Evolutionary conservation across 768 basidiomycete genomes (phyloP), one percentile per base, ranked within the genome.

Genomic region (Leucocoprinus birnbaumii): DNA sequence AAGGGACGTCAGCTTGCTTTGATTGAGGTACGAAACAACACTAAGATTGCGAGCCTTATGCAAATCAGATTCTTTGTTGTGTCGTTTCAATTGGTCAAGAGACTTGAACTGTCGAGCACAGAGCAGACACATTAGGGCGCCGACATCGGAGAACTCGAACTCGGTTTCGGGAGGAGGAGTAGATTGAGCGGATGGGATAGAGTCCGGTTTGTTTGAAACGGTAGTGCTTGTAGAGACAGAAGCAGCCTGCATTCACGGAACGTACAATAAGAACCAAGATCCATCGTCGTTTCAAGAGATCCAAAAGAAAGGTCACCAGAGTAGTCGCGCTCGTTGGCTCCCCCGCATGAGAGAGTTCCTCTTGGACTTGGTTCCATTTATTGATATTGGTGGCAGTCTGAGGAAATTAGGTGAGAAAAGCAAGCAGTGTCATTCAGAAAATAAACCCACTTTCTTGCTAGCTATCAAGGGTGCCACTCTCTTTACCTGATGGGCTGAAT

Each of bases 361-460:
- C 88, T 70, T 96, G 92, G 9, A 95, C 91, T 73, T 87, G 88
- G 66, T 95, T 98, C 97, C 96, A 99, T 67, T 98, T 98, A 63
- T 80, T 86, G 66, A 99, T 98, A 63, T 94, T 94, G 68, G 82
- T 89, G 47, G 82, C 89, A 43, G 86, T 90, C 92, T 97, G 66
- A 18, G 66, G 43, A 38, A 14, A 5, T 14, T 16, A n/a, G 16
- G 45, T 53, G 45, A 51, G 40, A 26, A 51, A 40, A 54, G 62
- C 45, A 54, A 51, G n/a, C n/a, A n/a, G n/a, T n/a, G n/a, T n/a
- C n/a, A n/a, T n/a, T n/a, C 37, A 57, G 37, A 31, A 31, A 31
- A 31, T 31, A 31, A 31, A 31, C 55, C 35, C 62, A 87, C 92
- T 85, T 92, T 94, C 77, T 85, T 91, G 67, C 88, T 92, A 19